Percentiles rank a stretch among this genome's conserved stretches.
phyloP scores from a whole-genome alignment of 768 basidiomycete genomes.

The Mycena maculata region DNA sequence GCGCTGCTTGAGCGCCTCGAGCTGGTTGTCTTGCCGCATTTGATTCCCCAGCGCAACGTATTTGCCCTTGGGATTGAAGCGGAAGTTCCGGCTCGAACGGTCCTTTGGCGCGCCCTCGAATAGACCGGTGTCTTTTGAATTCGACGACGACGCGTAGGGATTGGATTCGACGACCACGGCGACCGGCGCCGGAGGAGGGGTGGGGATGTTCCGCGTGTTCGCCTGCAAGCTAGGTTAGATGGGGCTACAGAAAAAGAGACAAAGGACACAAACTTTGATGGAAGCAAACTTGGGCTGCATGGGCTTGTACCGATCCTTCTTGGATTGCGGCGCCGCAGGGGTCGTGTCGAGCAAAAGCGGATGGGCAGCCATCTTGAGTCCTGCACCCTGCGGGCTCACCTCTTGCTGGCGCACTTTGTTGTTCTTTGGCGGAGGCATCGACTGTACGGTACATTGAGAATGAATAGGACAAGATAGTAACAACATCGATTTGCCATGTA shows the following conservation, averaged over 20 bases:
- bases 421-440: conserved; percentile 67
- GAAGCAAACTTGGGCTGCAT: conserved; percentile 99
- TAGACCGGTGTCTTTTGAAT: conserved; percentile 63
- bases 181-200: conserved; percentile 64
- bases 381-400: conserved; percentile 80
- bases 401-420: conserved; percentile 65
- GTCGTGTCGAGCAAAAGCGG: conserved; percentile 83
- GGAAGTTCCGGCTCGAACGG: conserved; percentile 74
- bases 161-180: conserved; percentile 59
- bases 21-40: conserved; percentile 76
- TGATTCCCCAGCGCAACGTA: conserved; percentile 82
- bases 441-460: conserved; percentile 46
- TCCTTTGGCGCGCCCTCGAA: conserved; percentile 83
- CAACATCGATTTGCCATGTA: conserved; percentile 74
- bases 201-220: conserved; percentile 81
- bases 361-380: conserved; percentile 91
- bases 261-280: conserved; percentile 71
- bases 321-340: conserved; percentile 69
- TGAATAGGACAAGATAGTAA: neutral
- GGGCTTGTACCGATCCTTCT: conserved; percentile 94
- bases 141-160: conserved; percentile 76
- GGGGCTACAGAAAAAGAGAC: neutral
- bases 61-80: conserved; percentile 94
- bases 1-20: conserved; percentile 92
- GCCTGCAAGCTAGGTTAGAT: conserved; percentile 55